These are phyloP conservation scores for Sungouiozyma ichnusensis DNA, from an alignment of 805 yeast species.

Conservation along the genomic window DNA sequence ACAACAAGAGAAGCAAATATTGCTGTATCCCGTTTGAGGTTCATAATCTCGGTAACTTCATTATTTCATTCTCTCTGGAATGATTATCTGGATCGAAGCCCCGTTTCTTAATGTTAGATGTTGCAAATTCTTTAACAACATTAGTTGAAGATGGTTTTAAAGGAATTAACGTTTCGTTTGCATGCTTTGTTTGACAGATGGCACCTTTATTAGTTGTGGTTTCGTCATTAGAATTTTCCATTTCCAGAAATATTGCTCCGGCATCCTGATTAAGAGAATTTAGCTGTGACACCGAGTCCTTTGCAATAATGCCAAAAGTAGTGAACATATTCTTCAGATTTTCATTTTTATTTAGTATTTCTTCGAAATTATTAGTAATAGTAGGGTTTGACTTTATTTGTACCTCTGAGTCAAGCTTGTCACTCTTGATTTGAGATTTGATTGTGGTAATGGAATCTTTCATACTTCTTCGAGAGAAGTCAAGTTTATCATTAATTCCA, in stretches of 20 bases:
- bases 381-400: conserved; percentile 5
- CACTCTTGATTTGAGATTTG: conserved; percentile 11
- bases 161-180: not conserved
- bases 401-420: conserved; percentile 4
- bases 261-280: not conserved
- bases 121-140: not conserved
- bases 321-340: conserved; percentile 7
- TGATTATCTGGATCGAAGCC: not conserved
- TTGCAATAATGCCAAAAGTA: conserved; percentile 3
- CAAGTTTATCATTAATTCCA: conserved; percentile 12
- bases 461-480: conserved; percentile 11
- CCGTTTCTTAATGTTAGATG: not conserved
- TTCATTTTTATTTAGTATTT: conserved; percentile 12
- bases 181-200: not conserved
- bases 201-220: not conserved
- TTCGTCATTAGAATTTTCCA: not conserved
- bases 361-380: conserved; percentile 13
- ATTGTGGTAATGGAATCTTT: conserved; percentile 12
- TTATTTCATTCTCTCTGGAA: not conserved
- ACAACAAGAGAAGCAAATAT: not conserved
- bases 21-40: not conserved
- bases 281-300: conserved; percentile 4
- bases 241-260: not conserved
- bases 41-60: not conserved
- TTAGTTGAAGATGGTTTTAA: not conserved